Evolutionary conservation across 306 rosid species (phyloP).

Genomic region (Dalbergia cultrata): DNA sequence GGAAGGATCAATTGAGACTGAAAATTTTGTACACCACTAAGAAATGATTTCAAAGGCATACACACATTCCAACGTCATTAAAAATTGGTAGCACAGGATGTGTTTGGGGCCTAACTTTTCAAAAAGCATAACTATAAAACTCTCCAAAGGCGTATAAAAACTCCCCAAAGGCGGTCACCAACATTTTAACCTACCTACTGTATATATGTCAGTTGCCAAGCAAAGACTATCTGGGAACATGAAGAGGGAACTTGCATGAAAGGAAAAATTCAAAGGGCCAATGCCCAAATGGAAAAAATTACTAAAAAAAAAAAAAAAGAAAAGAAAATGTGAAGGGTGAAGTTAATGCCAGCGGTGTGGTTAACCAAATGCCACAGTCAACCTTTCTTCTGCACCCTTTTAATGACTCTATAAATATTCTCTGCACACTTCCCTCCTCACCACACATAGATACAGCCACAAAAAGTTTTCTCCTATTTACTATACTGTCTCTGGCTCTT

Average conservation of each 20-base stretch:
- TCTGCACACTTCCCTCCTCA: slow-evolving; percentile 46
- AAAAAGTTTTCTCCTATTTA: background rate
- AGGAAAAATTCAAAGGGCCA: background rate
- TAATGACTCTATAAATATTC: slow-evolving; percentile 64
- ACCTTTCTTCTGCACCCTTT: slow-evolving; percentile 37
- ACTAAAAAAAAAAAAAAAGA: background rate
- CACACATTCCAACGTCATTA: slow-evolving; percentile 44
- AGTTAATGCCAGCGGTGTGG: slow-evolving; percentile 73
- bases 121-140: background rate
- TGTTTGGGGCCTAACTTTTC: slow-evolving; percentile 1
- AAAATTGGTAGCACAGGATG: slow-evolving; percentile 13
- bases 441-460: slow-evolving; percentile 7
- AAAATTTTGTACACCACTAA: no score
- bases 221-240: slow-evolving; percentile 42
- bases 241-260: slow-evolving; percentile 45
- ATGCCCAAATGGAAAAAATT: background rate
- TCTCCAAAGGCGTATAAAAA: slow-evolving; percentile 20
- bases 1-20: no score
- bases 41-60: background rate
- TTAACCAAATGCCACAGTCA: slow-evolving; percentile 69
- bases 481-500: background rate
- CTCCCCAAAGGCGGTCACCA: slow-evolving; percentile 63
- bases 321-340: slow-evolving; percentile 29
- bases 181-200: slow-evolving; percentile 64
- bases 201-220: slow-evolving; percentile 35